These are phyloP conservation scores for Lunularia cruciata DNA, from an alignment of 225 moss, liverwort and hornwort species.

Conservation along the genomic window DNA sequence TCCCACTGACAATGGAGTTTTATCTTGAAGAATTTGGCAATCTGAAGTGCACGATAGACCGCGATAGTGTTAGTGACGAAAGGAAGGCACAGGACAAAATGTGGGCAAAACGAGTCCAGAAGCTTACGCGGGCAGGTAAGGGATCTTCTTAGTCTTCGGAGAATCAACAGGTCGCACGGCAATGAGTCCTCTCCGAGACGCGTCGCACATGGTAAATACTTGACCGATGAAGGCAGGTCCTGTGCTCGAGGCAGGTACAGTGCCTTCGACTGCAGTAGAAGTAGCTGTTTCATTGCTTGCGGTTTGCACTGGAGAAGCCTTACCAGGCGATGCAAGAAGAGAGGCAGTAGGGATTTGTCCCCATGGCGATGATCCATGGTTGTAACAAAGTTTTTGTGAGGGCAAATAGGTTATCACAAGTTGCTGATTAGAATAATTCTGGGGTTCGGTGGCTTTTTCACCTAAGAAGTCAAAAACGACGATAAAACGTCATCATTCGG, in stretches of 20 bases:
- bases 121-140: slow-evolving; percentile 68
- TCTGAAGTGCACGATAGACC: too few species aligned
- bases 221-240: slow-evolving; percentile 96
- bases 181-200: slow-evolving; percentile 81
- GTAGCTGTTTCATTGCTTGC: slow-evolving; percentile 29
- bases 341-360: slow-evolving; percentile 33
- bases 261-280: slow-evolving; percentile 17
- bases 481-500: not conserved
- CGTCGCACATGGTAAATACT: slow-evolving; percentile 97
- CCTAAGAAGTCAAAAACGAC: slow-evolving; percentile 14
- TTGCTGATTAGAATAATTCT: slow-evolving; percentile 19
- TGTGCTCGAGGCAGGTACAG: slow-evolving; percentile 51
- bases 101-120: too few species aligned
- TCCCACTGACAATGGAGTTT: too few species aligned
- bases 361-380: slow-evolving; percentile 21
- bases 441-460: slow-evolving; percentile 18
- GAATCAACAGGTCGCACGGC: slow-evolving; percentile 78
- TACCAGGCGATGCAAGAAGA: slow-evolving; percentile 21
- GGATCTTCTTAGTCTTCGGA: slow-evolving; percentile 64
- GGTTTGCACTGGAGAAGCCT: slow-evolving; percentile 19
- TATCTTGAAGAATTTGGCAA: too few species aligned
- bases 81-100: too few species aligned
- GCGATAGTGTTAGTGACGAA: too few species aligned
- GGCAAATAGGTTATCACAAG: slow-evolving; percentile 42
- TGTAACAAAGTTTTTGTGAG: slow-evolving; percentile 21